A percentile compares a stretch with the other conserved stretches of the same genome.
phyloP scores from a whole-genome alignment of 495 filamentous ascomycete genomes.

The Penicillium malachiteum region DNA sequence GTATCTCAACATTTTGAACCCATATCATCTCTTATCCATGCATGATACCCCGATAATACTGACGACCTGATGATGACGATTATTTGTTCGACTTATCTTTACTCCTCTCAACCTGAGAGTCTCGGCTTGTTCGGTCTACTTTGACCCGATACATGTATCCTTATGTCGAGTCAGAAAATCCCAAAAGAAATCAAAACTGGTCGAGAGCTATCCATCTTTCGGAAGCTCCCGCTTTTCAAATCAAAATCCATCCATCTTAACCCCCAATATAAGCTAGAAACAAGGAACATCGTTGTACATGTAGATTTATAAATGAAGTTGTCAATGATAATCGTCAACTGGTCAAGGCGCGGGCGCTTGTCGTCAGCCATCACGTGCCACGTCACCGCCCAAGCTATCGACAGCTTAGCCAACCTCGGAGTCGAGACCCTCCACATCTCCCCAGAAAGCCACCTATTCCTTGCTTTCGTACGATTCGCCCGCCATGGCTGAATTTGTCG shows the following conservation, averaged over 20 bases:
- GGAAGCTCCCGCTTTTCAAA: too few relatives aligned
- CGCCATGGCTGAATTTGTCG: constrained; percentile 61
- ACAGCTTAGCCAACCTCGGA: constrained; percentile 31
- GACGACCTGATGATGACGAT: background rate
- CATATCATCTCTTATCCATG: background rate
- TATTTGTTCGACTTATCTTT: too few relatives aligned
- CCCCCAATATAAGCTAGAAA: background rate
- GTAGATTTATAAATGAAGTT: too few relatives aligned
- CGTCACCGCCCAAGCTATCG: constrained; percentile 31
- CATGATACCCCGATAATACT: constrained; percentile 9
- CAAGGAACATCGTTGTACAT: background rate
- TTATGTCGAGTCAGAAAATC: too few relatives aligned
- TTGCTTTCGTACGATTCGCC: constrained; percentile 16
- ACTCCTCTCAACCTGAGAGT: too few relatives aligned
- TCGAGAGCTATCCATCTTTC: too few relatives aligned
- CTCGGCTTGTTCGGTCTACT: too few relatives aligned
- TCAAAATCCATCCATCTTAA: too few relatives aligned
- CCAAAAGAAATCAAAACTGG: too few relatives aligned
- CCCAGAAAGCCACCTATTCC: constrained; percentile 12
- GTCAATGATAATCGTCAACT: background rate
- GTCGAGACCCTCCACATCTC: constrained; percentile 18
- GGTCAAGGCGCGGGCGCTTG: background rate
- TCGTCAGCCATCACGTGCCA: constrained; percentile 22
- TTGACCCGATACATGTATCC: too few relatives aligned
- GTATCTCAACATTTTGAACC: background rate